Percentiles rank a stretch among this genome's conserved stretches.
phyloP scores from a whole-genome alignment of 2,329 filamentous ascomycete genomes.

The Alternaria triticimaculans region DNA sequence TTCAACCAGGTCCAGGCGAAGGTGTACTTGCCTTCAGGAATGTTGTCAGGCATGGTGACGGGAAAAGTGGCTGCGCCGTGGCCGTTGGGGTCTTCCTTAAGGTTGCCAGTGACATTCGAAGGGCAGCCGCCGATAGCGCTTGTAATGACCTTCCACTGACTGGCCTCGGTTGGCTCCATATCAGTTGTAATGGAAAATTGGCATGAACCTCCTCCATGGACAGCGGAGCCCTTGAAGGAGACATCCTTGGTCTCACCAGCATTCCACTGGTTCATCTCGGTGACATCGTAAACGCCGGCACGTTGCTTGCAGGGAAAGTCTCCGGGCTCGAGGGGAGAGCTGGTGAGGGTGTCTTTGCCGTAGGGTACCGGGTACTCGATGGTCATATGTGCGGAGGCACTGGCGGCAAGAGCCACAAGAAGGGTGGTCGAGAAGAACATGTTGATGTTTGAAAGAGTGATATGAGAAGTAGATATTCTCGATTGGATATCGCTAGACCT shows the following conservation, averaged over 20 bases:
- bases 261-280: slow-evolving; percentile 63
- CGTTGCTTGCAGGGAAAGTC: slow-evolving; percentile 85
- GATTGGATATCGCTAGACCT: slow-evolving; percentile 46
- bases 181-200: slow-evolving; percentile 66
- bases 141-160: slow-evolving; percentile 85
- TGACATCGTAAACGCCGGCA: slow-evolving; percentile 58
- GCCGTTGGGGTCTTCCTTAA: slow-evolving; percentile 21
- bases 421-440: slow-evolving; percentile 61
- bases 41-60: slow-evolving; percentile 73
- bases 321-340: slow-evolving; percentile 66
- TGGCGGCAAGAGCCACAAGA: slow-evolving; percentile 62
- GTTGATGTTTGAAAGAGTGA: slow-evolving; percentile 42
- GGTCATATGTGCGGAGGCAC: slow-evolving; percentile 68
- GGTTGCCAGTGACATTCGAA: slow-evolving; percentile 48
- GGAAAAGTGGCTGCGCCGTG: slow-evolving; percentile 69
- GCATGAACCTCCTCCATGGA: slow-evolving; percentile 91
- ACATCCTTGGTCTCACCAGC: slow-evolving; percentile 58
- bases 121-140: slow-evolving; percentile 89
- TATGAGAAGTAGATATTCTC: slow-evolving; percentile 24
- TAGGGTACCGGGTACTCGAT: slow-evolving; percentile 68
- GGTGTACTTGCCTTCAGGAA: slow-evolving; percentile 77
- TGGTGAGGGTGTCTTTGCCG: slow-evolving; percentile 56
- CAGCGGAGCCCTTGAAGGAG: slow-evolving; percentile 59
- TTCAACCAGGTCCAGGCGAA: slow-evolving; percentile 97
- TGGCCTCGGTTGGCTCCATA: no score